phyloP scores from a whole-genome alignment of 2,329 filamentous ascomycete genomes.

The Onygenales sp. region DNA sequence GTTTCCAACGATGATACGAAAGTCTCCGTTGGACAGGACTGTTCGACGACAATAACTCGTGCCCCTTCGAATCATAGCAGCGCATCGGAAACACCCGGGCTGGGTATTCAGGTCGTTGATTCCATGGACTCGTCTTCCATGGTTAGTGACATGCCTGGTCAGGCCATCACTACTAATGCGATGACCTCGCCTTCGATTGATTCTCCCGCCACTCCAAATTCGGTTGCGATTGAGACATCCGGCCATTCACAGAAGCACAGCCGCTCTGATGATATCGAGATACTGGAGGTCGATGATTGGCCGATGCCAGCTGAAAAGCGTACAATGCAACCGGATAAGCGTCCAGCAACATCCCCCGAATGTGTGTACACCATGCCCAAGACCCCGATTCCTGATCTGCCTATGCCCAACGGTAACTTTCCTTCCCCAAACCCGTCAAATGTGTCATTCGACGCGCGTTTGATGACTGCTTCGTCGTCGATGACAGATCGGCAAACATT shows the following conservation, averaged over 20 bases:
- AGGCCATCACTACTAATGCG: constrained; percentile 3
- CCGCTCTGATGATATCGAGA: constrained; percentile 19
- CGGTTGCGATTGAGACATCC: constrained; percentile 1
- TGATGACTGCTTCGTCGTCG: constrained; percentile 29
- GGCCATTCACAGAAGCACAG: constrained; percentile 2
- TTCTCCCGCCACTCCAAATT: constrained; percentile 9
- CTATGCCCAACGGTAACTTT: constrained; percentile 32
- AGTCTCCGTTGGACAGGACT: background rate
- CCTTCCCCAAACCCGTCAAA: constrained; percentile 37
- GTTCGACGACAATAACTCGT: background rate
- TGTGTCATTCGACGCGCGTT: constrained; percentile 33
- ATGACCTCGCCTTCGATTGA: constrained; percentile 2
- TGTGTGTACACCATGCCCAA: constrained; percentile 29
- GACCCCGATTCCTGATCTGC: constrained; percentile 28
- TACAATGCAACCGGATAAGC: constrained; percentile 28
- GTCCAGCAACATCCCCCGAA: constrained; percentile 34
- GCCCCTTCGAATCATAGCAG: background rate
- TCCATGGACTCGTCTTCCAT: constrained; percentile 3
- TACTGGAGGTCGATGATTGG: constrained; percentile 22
- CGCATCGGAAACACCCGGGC: constrained; percentile 4
- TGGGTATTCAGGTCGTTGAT: constrained; percentile 13
- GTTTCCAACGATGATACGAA: background rate
- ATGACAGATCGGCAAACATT: constrained; percentile 32
- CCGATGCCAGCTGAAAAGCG: constrained; percentile 5
- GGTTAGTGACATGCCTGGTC: constrained; percentile 1